Evolutionary conservation across 2,329 filamentous ascomycete genomes (phyloP).

Genomic region (Rutstroemia sp.): DNA sequence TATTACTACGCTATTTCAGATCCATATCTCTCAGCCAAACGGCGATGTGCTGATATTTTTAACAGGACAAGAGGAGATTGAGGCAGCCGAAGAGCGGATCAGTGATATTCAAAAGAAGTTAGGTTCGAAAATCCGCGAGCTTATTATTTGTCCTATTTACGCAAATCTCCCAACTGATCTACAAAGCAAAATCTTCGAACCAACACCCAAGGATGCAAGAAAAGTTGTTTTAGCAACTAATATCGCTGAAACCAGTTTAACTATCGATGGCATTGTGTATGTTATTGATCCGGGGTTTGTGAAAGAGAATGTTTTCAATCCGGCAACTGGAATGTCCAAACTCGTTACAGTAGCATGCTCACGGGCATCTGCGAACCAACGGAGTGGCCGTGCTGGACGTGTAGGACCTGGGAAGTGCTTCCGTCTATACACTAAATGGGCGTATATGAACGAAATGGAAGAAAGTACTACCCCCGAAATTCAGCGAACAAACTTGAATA

Average conservation of each 20-base stretch:
- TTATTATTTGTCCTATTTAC: constrained; percentile 90
- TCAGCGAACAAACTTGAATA: constrained; percentile 78
- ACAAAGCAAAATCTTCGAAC: constrained; percentile 90
- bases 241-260: constrained; percentile 92
- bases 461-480: constrained; percentile 91
- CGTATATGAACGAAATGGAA: constrained; percentile 90
- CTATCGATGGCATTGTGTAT: constrained; percentile 92
- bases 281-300: constrained; percentile 94
- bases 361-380: constrained; percentile 87
- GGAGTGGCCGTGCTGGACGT: constrained; percentile 86
- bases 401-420: constrained; percentile 91
- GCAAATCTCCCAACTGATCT: constrained; percentile 85
- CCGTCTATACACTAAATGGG: constrained; percentile 85
- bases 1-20: constrained; percentile 90
- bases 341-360: constrained; percentile 87
- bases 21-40: constrained; percentile 75
- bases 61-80: constrained; percentile 94
- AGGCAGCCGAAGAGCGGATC: constrained; percentile 78
- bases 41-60: constrained; percentile 94
- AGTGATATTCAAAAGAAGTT: constrained; percentile 82
- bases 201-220: constrained; percentile 73
- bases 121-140: constrained; percentile 73
- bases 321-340: constrained; percentile 85
- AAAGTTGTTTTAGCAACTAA: constrained; percentile 95
- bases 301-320: constrained; percentile 92